phyloP scores from a whole-genome alignment of 2,329 filamentous ascomycete species.

The Plectosphaerella plurivora region DNA sequence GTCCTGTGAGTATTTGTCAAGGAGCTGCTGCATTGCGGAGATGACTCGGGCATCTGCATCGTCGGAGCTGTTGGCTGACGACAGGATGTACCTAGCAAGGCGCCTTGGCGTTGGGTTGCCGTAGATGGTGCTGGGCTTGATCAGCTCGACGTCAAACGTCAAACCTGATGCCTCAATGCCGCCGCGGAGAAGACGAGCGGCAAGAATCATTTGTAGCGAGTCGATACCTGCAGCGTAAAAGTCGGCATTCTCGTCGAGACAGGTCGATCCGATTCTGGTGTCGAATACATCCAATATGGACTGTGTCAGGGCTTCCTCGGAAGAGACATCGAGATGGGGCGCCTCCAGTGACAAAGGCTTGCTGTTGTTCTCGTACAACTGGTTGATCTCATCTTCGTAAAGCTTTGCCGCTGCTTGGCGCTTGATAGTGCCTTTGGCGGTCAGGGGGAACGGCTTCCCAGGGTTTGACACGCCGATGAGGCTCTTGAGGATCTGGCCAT shows the following conservation, averaged over 20 bases:
- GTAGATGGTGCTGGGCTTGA: slow-evolving; percentile 34
- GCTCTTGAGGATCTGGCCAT: slow-evolving; percentile 38
- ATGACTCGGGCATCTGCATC: slow-evolving; percentile 14
- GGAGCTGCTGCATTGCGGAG: slow-evolving; percentile 25
- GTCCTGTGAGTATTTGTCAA: slow-evolving; percentile 28
- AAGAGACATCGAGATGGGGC: slow-evolving; percentile 14
- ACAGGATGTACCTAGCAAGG: slow-evolving; percentile 28
- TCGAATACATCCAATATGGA: slow-evolving; percentile 18
- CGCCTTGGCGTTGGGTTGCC: slow-evolving; percentile 28
- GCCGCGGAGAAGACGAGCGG: slow-evolving; percentile 27
- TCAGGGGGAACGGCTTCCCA: slow-evolving; percentile 35
- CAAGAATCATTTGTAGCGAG: slow-evolving; percentile 34
- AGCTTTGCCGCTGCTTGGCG: slow-evolving; percentile 30
- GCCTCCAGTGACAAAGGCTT: slow-evolving; percentile 6
- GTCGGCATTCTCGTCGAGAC: slow-evolving; percentile 21
- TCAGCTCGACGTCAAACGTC: slow-evolving; percentile 24
- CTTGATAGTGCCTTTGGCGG: slow-evolving; percentile 42
- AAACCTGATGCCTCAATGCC: slow-evolving; percentile 24
- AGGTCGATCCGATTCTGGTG: slow-evolving; percentile 8
- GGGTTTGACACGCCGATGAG: slow-evolving; percentile 33
- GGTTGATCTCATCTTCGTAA: slow-evolving; percentile 38
- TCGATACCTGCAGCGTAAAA: slow-evolving; percentile 35
- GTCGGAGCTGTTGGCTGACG: slow-evolving; percentile 5
- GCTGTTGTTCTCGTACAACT: slow-evolving; percentile 28
- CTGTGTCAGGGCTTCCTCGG: slow-evolving; percentile 13